Evolutionary conservation across 108 stramenopile species (phyloP).

Genomic region (Schizochytrium sp.): DNA sequence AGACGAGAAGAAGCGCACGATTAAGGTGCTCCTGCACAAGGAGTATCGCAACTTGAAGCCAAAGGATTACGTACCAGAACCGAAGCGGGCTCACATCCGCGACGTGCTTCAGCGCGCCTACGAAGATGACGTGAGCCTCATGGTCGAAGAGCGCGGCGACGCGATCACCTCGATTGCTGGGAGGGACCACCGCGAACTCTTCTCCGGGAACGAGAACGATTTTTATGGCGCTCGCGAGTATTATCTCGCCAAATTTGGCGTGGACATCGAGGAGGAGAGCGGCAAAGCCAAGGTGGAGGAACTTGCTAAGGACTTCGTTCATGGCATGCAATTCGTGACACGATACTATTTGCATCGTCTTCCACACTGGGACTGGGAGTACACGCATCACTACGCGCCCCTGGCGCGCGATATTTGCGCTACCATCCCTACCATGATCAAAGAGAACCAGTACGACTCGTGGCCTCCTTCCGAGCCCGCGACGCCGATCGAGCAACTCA

Average conservation of each 20-base stretch:
- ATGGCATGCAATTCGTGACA: constrained; percentile 96
- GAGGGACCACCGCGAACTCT: constrained; percentile 34
- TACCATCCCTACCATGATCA: constrained; percentile 68
- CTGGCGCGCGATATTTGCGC: constrained; percentile 91
- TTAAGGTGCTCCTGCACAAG: no score
- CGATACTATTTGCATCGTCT: constrained; percentile 90
- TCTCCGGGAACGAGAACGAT: neutral
- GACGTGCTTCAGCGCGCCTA: neutral
- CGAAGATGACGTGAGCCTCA: neutral
- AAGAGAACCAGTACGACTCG: constrained; percentile 56
- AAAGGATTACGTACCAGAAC: no score
- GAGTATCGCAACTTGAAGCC: no score
- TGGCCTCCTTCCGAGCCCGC: constrained; percentile 78
- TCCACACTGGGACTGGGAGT: constrained; percentile 92
- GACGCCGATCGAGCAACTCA: constrained; percentile 88
- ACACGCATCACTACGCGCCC: constrained; percentile 94
- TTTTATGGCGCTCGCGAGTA: constrained; percentile 68
- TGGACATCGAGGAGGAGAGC: constrained; percentile 81
- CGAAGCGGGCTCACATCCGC: no score
- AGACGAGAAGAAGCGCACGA: no score
- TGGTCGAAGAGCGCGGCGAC: neutral
- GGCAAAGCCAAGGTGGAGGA: constrained; percentile 74
- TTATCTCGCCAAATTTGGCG: constrained; percentile 88
- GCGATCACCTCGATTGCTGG: constrained; percentile 43
- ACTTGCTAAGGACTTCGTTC: constrained; percentile 79